Percentiles rank a stretch among this genome's conserved stretches.
These are phyloP conservation scores for Hortaea werneckii DNA, from an alignment of 2,329 filamentous ascomycete genomes.

Conservation along the genomic window DNA sequence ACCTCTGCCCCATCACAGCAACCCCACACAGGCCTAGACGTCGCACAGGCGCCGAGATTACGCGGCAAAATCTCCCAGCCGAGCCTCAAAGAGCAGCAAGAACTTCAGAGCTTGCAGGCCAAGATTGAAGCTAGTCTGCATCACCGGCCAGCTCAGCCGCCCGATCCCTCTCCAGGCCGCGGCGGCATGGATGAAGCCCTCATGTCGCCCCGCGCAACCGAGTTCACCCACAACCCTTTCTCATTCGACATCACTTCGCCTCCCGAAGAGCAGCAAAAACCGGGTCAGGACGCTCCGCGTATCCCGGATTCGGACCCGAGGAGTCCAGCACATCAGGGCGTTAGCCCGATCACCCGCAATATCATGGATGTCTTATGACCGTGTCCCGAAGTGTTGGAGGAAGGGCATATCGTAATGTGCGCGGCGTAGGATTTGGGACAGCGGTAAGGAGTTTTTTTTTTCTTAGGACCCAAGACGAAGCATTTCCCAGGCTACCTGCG, in stretches of 20 bases:
- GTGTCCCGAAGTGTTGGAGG: too few relatives aligned
- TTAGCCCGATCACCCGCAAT: conserved; percentile 64
- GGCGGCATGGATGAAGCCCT: conserved; percentile 37
- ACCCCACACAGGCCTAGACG: neutral
- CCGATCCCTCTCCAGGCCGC: neutral
- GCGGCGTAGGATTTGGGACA: too few relatives aligned
- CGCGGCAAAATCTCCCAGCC: conserved; percentile 25
- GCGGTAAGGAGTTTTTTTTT: too few relatives aligned
- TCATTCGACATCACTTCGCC: conserved; percentile 30
- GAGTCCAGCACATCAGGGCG: conserved; percentile 64
- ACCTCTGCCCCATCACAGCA: neutral
- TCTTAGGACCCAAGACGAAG: too few relatives aligned
- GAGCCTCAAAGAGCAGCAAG: conserved; percentile 22
- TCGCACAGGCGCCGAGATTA: conserved; percentile 6
- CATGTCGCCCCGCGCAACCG: conserved; percentile 61
- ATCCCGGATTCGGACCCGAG: conserved; percentile 49
- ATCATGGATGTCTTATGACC: conserved; percentile 65
- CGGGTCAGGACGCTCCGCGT: conserved; percentile 37
- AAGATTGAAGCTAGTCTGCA: conserved; percentile 20
- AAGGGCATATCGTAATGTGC: too few relatives aligned
- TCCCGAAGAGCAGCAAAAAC: conserved; percentile 4
- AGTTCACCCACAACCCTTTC: conserved; percentile 61
- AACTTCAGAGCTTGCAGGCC: conserved; percentile 23
- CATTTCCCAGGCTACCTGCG: too few relatives aligned
- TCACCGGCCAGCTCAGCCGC: conserved; percentile 2